Evolutionary conservation across 257 asterid genomes (phyloP).

Genomic region (Linaria vulgaris): DNA sequence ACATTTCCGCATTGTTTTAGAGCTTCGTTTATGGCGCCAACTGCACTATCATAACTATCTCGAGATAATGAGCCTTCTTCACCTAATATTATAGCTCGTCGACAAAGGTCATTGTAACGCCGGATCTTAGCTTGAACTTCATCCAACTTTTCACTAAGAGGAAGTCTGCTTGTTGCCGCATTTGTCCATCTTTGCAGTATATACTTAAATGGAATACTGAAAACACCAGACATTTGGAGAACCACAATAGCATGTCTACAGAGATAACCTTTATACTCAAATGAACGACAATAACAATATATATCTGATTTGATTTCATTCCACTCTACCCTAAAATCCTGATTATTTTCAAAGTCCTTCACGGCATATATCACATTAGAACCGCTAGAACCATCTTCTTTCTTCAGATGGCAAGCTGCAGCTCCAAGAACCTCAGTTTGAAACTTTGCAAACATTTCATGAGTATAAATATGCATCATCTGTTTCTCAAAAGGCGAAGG

Average conservation of each 20-base stretch:
- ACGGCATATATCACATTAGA: conserved; percentile 48
- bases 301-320: conserved; percentile 52
- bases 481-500: conserved; percentile 97
- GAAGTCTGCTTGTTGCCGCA: conserved; percentile 70
- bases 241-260: conserved; percentile 90
- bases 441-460: conserved; percentile 79
- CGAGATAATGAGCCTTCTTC: conserved; percentile 90
- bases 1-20: conserved; percentile 44
- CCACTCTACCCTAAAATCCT: conserved; percentile 73
- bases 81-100: conserved; percentile 85
- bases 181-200: conserved; percentile 90
- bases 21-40: conserved; percentile 67
- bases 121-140: conserved; percentile 84
- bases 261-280: conserved; percentile 80
- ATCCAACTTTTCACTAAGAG: conserved; percentile 63
- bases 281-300: conserved; percentile 66
- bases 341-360: conserved; percentile 67
- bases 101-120: conserved; percentile 79
- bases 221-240: conserved; percentile 96
- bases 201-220: conserved; percentile 68
- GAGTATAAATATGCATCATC: conserved; percentile 66
- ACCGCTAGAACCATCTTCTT: conserved; percentile 53
- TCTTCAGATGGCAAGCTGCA: conserved; percentile 89
- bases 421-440: conserved; percentile 91
- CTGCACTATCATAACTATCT: conserved; percentile 73